These are phyloP conservation scores for Rhizopogon vinicolor DNA, from an alignment of 768 basidiomycete species.

Conservation along the genomic window DNA sequence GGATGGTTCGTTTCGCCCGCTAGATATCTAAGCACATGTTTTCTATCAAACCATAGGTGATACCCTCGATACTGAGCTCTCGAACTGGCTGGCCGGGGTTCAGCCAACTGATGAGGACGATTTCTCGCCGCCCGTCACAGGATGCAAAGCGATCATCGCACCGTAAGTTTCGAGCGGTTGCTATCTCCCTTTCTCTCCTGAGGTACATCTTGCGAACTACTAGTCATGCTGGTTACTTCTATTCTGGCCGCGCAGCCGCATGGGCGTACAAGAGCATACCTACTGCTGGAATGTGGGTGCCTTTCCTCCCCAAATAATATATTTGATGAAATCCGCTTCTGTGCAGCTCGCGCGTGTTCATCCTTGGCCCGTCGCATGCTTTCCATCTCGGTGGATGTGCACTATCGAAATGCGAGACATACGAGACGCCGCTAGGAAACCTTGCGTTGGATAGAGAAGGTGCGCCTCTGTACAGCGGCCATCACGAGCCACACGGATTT, in stretches of 20 bases:
- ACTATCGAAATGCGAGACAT: conserved; percentile 69
- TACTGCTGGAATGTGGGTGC: conserved; percentile 68
- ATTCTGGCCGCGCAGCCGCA: conserved; percentile 90
- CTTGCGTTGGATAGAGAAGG: conserved; percentile 77
- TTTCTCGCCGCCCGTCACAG: conserved; percentile 62
- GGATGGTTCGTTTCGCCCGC: conserved; percentile 42
- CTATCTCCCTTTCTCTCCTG: background rate
- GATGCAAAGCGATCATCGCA: conserved; percentile 87
- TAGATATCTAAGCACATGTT: conserved; percentile 12
- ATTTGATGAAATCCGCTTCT: conserved; percentile 5
- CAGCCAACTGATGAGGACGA: conserved; percentile 36
- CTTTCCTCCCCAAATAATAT: background rate
- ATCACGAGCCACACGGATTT: background rate
- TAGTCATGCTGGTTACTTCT: conserved; percentile 95
- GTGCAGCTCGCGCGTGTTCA: conserved; percentile 82
- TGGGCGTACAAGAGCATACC: conserved; percentile 96
- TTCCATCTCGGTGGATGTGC: conserved; percentile 86
- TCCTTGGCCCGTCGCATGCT: conserved; percentile 96
- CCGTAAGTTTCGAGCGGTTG: conserved; percentile 58
- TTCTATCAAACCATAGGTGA: conserved; percentile 35
- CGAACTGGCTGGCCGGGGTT: conserved; percentile 59
- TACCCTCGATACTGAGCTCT: conserved; percentile 58
- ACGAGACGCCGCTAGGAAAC: conserved; percentile 82
- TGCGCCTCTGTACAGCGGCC: conserved; percentile 32
- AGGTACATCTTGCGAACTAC: background rate